Conservation (phyloP, 768 basidiomycete species). For the Crassisporium funariophilum region DNA sequence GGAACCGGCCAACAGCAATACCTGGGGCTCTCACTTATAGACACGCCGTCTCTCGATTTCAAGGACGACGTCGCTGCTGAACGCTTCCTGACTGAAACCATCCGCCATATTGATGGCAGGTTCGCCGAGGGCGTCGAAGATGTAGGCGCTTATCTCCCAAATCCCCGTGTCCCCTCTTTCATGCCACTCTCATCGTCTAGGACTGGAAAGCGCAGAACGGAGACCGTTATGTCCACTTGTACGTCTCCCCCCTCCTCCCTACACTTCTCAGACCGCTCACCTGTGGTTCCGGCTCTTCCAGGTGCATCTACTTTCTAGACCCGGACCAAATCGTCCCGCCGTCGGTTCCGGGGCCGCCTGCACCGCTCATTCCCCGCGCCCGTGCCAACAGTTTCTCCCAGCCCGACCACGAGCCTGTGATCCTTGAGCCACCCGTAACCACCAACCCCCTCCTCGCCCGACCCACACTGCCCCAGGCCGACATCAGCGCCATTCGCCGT, state of each 20-base stretch:
- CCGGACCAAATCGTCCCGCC: constrained; percentile 80
- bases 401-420: constrained; percentile 72
- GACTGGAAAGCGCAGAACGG: constrained; percentile 71
- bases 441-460: constrained; percentile 70
- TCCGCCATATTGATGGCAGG: constrained; percentile 71
- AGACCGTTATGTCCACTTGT: constrained; percentile 85
- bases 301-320: constrained; percentile 88
- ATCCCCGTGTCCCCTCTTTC: constrained; percentile 19
- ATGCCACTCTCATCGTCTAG: constrained; percentile 39
- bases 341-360: constrained; percentile 64
- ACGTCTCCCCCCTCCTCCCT: constrained; percentile 31
- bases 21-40: constrained; percentile 71
- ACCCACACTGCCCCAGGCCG: constrained; percentile 65
- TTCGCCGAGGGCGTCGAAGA: constrained; percentile 77
- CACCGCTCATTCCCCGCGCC: constrained; percentile 65
- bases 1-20: constrained; percentile 45
- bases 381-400: constrained; percentile 75
- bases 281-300: constrained; percentile 33
- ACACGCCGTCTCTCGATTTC: constrained; percentile 82
- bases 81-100: constrained; percentile 63
- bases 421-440: constrained; percentile 77
- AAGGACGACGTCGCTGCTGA: constrained; percentile 66
- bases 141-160: constrained; percentile 49
- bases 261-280: constrained; percentile 18
- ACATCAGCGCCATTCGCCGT: constrained; percentile 78